Evolutionary conservation across 495 filamentous ascomycete species (phyloP), one percentile per base, ranked within the genome.

Genomic region (Tuber melanosporum): DNA sequence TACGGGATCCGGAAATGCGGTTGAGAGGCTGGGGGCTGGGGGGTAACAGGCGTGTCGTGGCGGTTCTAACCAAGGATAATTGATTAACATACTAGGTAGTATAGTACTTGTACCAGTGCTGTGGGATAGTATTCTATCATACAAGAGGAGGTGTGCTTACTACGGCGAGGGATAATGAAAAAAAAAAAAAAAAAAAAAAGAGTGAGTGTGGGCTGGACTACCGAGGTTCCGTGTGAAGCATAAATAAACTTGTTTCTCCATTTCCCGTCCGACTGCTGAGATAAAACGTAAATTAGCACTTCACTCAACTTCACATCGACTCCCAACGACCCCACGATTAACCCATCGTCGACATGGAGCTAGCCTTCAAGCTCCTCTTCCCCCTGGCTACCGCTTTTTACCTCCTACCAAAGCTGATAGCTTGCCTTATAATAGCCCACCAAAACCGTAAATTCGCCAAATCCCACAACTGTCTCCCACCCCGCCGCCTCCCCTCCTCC

Each of bases 401-500:
- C 57, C 1, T 76, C 47, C n/a, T 43, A 49, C 45, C 45, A 9
- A 80, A 76, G 32, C 49, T 87, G 36, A 14, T 76, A 77, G 81
- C 80, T 32, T 83, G 79, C 75, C 19, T 85, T 22, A 69, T 75
- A 7, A 81, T 83, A 47, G 47, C 76, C 39, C 79, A 84, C 72
- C 74, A 80, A 19, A 83, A 85, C 71, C 81, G 81, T 46, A 80
- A 77, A 79, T 82, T 83, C 26, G 80, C 86, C 57, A 84, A 84
- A 77, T 80, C 84, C 12, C 81, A 85, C 26, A 74, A 83, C 71
- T 88, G 87, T 47, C 80, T 85, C 39, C 83, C 85, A 26, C 76
- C 84, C 3, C 32, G 76, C 0, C 19, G 15, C 6, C 76, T 81
- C 0, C 46, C 83, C 1, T 78, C 84, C 0, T 77, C 73, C 2